A percentile compares a stretch with the other conserved stretches of the same genome.
Conservation (phyloP, 352 stramenopile species). For the Globisporangium orthogonon region DNA sequence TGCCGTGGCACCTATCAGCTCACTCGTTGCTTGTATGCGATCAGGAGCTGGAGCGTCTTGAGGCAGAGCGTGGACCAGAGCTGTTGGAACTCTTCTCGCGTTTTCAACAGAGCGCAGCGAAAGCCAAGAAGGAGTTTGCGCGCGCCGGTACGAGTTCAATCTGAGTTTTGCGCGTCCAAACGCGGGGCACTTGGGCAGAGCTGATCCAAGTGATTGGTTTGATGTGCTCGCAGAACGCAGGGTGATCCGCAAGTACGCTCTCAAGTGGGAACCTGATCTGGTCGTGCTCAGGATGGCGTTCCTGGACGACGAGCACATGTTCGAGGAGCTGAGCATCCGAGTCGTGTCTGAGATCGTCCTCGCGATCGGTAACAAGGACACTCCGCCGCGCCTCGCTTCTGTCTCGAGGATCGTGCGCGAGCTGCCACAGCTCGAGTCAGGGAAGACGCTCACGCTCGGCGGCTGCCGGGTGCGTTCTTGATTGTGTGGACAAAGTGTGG, state of each 20-base stretch:
- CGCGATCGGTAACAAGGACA: conserved; percentile 44
- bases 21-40: not conserved
- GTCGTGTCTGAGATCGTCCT: conserved; percentile 50
- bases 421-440: conserved; percentile 38
- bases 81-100: conserved; percentile 34
- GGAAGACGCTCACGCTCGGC: conserved; percentile 63
- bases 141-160: conserved; percentile 19
- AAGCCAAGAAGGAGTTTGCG: conserved; percentile 47
- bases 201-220: not conserved
- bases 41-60: conserved; percentile 44
- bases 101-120: conserved; percentile 39
- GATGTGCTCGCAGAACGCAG: conserved; percentile 26
- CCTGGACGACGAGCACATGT: conserved; percentile 41
- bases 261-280: conserved; percentile 13
- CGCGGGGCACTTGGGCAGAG: not conserved
- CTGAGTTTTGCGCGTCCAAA: too few species aligned
- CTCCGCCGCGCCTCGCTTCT: conserved; percentile 52
- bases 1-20: not conserved
- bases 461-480: conserved; percentile 50
- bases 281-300: conserved; percentile 37
- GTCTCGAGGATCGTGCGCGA: conserved; percentile 36
- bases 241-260: conserved; percentile 40
- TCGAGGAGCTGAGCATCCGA: conserved; percentile 63
- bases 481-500: not conserved
- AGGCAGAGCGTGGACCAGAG: conserved; percentile 27